Conservation (phyloP, 1,284 basidiomycete genomes). For the Earliella scabrosa region DNA sequence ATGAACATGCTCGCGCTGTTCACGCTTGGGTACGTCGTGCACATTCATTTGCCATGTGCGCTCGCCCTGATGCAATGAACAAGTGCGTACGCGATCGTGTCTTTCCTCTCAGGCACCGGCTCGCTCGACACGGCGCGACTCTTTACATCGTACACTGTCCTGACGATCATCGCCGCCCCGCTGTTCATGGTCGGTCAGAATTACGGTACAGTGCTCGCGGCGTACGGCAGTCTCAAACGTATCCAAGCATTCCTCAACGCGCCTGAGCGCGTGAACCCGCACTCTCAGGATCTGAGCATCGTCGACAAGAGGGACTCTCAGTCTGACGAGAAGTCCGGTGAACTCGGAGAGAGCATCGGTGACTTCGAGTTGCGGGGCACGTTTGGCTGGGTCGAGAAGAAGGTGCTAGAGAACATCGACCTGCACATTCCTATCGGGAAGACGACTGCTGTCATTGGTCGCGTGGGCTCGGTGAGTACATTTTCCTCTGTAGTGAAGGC, state of each 20-base stretch:
- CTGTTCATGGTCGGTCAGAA: conserved; percentile 4
- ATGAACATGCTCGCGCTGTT: conserved; percentile 5
- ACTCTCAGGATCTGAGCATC: not conserved
- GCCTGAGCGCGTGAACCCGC: not conserved
- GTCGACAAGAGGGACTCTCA: not conserved
- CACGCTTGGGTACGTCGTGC: not conserved
- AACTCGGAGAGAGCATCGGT: not conserved
- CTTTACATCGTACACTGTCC: conserved; percentile 5
- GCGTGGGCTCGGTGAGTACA: conserved; percentile 1
- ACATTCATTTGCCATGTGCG: not conserved
- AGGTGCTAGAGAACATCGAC: conserved; percentile 1
- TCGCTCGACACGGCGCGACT: conserved; percentile 3
- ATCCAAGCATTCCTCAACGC: conserved; percentile 4
- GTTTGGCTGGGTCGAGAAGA: conserved; percentile 6
- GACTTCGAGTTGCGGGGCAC: not conserved
- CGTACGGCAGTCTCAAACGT: conserved; percentile 5
- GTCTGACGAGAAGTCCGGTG: not conserved
- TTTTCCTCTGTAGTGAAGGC: not conserved
- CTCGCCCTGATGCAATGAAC: not conserved
- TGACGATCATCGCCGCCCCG: conserved; percentile 5
- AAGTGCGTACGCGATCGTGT: conserved; percentile 6
- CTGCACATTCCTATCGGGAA: not conserved
- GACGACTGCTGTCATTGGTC: conserved; percentile 2
- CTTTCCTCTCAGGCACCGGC: not conserved
- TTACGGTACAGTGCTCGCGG: conserved; percentile 3